Evolutionary conservation across 2,329 filamentous ascomycete species (phyloP).

Genomic region (Microdochium paspali): DNA sequence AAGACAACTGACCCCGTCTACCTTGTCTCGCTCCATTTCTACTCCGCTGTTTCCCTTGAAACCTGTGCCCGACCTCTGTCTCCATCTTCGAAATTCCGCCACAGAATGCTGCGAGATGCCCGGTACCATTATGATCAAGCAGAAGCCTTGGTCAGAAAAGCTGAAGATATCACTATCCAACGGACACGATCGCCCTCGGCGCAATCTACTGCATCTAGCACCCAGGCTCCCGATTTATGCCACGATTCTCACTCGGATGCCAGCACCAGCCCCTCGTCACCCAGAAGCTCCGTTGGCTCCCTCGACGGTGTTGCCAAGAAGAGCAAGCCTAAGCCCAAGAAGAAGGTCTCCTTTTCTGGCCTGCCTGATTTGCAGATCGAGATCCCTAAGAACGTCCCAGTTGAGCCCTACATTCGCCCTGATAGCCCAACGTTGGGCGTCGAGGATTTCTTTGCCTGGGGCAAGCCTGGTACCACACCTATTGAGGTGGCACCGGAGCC

Average conservation of each 20-base stretch:
- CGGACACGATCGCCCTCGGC: constrained; percentile 26
- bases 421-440: constrained; percentile 53
- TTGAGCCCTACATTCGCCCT: constrained; percentile 40
- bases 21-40: constrained; percentile 51
- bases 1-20: constrained; percentile 40
- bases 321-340: constrained; percentile 16
- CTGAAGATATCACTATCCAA: constrained; percentile 29
- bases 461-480: neutral
- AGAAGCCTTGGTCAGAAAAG: constrained; percentile 33
- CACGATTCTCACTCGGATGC: constrained; percentile 31
- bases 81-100: constrained; percentile 33
- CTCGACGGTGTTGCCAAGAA: constrained; percentile 18
- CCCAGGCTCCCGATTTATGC: constrained; percentile 36
- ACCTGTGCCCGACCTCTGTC: constrained; percentile 42
- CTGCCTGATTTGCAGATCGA: constrained; percentile 17
- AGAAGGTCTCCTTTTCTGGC: constrained; percentile 34
- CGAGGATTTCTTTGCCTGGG: constrained; percentile 22
- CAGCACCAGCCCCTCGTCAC: constrained; percentile 35
- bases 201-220: constrained; percentile 25
- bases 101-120: constrained; percentile 39
- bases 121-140: constrained; percentile 41
- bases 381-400: constrained; percentile 18
- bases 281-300: constrained; percentile 32
- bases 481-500: neutral
- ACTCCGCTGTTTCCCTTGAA: constrained; percentile 50